Percentiles rank a stretch among this genome's conserved stretches.
Evolutionary conservation across 2,329 filamentous ascomycete species (phyloP).

Genomic region (Colletotrichum gloeosporioides): DNA sequence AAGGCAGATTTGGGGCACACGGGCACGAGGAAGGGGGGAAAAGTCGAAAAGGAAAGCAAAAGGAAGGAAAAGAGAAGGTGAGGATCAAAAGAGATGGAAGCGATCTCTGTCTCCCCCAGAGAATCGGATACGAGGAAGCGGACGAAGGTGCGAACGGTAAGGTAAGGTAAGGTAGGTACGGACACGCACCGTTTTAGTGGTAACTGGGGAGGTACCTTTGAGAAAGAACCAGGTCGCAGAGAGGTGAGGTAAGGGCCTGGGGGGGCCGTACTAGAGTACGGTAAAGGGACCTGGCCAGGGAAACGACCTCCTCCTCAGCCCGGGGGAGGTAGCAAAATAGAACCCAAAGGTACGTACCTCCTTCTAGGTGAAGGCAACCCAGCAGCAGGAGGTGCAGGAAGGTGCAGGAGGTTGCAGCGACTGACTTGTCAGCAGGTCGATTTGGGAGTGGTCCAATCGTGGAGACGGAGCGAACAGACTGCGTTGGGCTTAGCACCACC

Average conservation of each 20-base stretch:
- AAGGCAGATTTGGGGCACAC: not conserved
- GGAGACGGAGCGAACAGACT: conserved; percentile 5
- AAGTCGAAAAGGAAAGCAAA: not conserved
- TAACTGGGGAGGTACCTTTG: not conserved
- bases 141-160: not conserved
- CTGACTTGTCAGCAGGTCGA: not conserved
- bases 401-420: not conserved
- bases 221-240: conserved; percentile 4
- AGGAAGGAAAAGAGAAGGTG: conserved; percentile 1
- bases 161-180: not conserved
- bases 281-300: not conserved
- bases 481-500: conserved; percentile 2
- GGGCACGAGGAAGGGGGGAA: not conserved
- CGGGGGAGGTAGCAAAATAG: not conserved
- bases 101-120: conserved; percentile 20
- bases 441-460: conserved; percentile 7
- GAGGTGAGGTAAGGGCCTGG: not conserved
- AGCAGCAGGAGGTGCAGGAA: not conserved
- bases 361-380: not conserved
- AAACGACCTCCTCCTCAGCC: not conserved
- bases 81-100: conserved; percentile 11
- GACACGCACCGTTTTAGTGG: not conserved
- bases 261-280: not conserved
- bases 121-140: conserved; percentile 19
- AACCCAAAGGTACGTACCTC: not conserved